These are phyloP conservation scores for Ophiosphaerella narmari DNA, from an alignment of 2,329 filamentous ascomycete genomes.

Conservation along the genomic window DNA sequence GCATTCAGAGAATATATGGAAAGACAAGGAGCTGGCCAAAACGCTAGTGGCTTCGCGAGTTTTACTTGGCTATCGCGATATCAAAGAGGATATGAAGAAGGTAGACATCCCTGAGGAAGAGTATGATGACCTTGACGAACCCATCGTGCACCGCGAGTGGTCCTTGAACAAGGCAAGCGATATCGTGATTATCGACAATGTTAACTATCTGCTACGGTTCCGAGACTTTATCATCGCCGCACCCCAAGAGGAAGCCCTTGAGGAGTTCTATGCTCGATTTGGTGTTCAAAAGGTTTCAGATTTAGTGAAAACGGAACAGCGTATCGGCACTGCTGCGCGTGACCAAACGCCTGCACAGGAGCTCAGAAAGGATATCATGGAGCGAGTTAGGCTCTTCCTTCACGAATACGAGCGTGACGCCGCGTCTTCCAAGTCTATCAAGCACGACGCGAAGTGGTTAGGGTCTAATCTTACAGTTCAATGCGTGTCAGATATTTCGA, in stretches of 20 bases:
- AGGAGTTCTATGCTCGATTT: conserved; percentile 81
- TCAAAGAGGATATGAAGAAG: conserved; percentile 60
- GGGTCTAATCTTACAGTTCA: conserved; percentile 81
- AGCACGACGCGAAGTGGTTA: conserved; percentile 87
- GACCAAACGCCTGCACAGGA: conserved; percentile 72
- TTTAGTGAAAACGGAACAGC: conserved; percentile 77
- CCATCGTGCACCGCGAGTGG: conserved; percentile 67
- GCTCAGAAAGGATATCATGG: conserved; percentile 80
- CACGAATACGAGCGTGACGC: conserved; percentile 76
- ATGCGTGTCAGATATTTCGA: conserved; percentile 75
- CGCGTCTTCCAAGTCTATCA: conserved; percentile 61
- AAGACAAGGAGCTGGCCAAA: conserved; percentile 76
- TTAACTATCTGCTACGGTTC: conserved; percentile 75
- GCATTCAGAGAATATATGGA: conserved; percentile 69
- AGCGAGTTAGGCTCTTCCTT: conserved; percentile 86
- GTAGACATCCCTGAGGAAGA: conserved; percentile 45
- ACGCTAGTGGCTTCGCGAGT: conserved; percentile 77
- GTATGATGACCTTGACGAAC: conserved; percentile 52
- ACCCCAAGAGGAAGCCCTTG: conserved; percentile 85
- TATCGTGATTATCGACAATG: conserved; percentile 65
- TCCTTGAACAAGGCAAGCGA: conserved; percentile 77
- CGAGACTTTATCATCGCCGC: conserved; percentile 82
- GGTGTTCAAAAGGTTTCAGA: conserved; percentile 77
- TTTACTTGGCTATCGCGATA: conserved; percentile 80
- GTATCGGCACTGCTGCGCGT: conserved; percentile 67